These are phyloP conservation scores for Aspergillus latus DNA, from an alignment of 2,329 filamentous ascomycete species.

Conservation along the genomic window DNA sequence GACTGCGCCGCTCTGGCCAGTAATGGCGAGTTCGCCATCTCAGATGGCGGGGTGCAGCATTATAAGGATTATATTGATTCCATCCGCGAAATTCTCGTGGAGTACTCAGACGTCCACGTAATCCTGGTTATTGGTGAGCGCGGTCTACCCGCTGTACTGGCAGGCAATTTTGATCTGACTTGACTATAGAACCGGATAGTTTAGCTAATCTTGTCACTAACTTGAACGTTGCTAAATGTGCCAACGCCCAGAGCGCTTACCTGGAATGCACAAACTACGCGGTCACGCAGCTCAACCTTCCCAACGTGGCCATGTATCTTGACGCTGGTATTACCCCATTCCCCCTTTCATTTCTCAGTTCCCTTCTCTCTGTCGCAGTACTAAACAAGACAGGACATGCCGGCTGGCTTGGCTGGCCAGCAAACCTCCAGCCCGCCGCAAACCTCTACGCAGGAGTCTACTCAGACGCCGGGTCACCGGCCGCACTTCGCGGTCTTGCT, in stretches of 20 bases:
- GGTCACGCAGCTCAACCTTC: conserved; percentile 56
- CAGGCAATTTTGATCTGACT: not conserved
- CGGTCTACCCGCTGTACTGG: not conserved
- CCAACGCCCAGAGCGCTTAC: conserved; percentile 56
- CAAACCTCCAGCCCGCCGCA: conserved; percentile 56
- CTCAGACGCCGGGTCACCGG: conserved; percentile 48
- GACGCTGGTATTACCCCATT: conserved; percentile 52
- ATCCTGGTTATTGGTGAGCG: conserved; percentile 51
- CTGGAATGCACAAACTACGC: conserved; percentile 58
- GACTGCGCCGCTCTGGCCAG: conserved; percentile 64
- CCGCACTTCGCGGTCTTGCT: conserved; percentile 52
- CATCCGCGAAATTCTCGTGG: conserved; percentile 54
- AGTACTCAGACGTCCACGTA: conserved; percentile 54
- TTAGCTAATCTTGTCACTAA: conserved; percentile 65
- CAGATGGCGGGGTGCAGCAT: conserved; percentile 50
- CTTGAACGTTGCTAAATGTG: conserved; percentile 55
- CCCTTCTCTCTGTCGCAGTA: not conserved
- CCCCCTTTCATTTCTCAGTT: too few relatives aligned
- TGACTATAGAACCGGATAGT: conserved; percentile 58
- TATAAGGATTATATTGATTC: conserved; percentile 58
- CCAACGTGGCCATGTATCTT: conserved; percentile 63
- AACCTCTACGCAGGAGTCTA: conserved; percentile 51
- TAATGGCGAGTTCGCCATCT: conserved; percentile 61
- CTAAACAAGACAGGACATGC: conserved; percentile 46
- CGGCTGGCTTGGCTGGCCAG: conserved; percentile 64